Base-by-base conservation (phyloP, 345 rosid species). In the Acer campestre region DNA sequence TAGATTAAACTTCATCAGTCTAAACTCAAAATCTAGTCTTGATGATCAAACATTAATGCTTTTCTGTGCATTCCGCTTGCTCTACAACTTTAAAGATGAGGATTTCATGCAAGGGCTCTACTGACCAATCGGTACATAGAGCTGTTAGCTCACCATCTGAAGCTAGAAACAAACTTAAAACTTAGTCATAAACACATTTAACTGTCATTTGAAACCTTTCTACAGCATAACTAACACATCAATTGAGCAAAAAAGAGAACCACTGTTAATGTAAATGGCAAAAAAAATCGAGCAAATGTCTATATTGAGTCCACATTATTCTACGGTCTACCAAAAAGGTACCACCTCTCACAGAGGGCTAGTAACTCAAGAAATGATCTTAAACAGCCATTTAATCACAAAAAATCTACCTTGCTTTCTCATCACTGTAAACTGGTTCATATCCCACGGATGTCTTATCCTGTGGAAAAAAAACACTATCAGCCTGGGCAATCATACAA, bases 351-450 rank as follows among this genome's bases (percentile, higher is more conserved):
- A 17, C 6, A 44, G 42, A 42, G 49, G 27, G 51, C 5, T 31
- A 74, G 9, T 29, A 58, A 31, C 48, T 18, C 13, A 73, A 61
- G 12, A 17, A 68, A 25, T 55, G 42, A 14, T 18, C 14, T 55
- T 61, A 25, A 10, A 59, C 13, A 51, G 18, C 31, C 73, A 62
- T 9, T 61, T 38, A 68, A 76, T 58, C 67, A 63, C 31, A 40
- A 65, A 20, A 78, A 38, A 23, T 7, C 48, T 85, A 94, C 99
- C 97, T 91, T 80, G 98, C 97, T 80, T 85, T 81, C 55, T 84
- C 90, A 83, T 96, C 99, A 80, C 99, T 94, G 78, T 96, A 94
- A 73, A 94, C 94, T 68, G 99, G 90, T 82, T 94, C 92, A 86
- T 89, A 94, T 6, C 93, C 85, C 66, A 91, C 73, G 67, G 99